These are phyloP conservation scores for Malbranchea cinnamomea DNA, from an alignment of 2,329 filamentous ascomycete genomes.

Conservation along the genomic window DNA sequence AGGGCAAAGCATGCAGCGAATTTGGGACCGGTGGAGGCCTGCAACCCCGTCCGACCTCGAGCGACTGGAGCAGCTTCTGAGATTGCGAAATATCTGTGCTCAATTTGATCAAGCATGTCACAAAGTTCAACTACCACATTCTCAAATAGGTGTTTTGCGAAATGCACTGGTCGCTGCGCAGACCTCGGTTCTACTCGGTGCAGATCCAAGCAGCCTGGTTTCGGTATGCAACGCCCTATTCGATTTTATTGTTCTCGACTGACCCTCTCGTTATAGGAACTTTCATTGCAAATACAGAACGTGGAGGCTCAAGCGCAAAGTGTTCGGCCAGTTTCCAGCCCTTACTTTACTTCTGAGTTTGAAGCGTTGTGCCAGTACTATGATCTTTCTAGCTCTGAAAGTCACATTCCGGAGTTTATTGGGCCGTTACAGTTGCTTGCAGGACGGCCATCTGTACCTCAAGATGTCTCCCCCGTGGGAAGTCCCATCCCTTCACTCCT, in stretches of 20 bases:
- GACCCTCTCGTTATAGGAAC: slow-evolving; percentile 11
- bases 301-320: slow-evolving; percentile 19
- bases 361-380: slow-evolving; percentile 33
- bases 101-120: slow-evolving; percentile 24
- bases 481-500: slow-evolving; percentile 22
- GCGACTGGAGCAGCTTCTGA: slow-evolving; percentile 20
- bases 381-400: slow-evolving; percentile 18
- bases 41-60: slow-evolving; percentile 27
- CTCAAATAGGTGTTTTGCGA: slow-evolving; percentile 22
- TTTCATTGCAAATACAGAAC: slow-evolving; percentile 24
- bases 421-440: slow-evolving; percentile 24
- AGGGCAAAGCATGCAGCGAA: slow-evolving; percentile 61
- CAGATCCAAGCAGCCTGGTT: slow-evolving; percentile 22
- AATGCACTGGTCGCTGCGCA: slow-evolving; percentile 26
- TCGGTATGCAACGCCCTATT: slow-evolving; percentile 11
- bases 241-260: neutral
- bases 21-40: slow-evolving; percentile 64
- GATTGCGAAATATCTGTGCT: slow-evolving; percentile 22
- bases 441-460: slow-evolving; percentile 20
- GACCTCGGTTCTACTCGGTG: slow-evolving; percentile 21
- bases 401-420: slow-evolving; percentile 11
- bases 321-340: slow-evolving; percentile 17
- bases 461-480: slow-evolving; percentile 19
- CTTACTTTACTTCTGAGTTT: slow-evolving; percentile 33
- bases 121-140: slow-evolving; percentile 21